Conservation (phyloP, 257 asterid genomes). For the Scutellaria minor region DNA sequence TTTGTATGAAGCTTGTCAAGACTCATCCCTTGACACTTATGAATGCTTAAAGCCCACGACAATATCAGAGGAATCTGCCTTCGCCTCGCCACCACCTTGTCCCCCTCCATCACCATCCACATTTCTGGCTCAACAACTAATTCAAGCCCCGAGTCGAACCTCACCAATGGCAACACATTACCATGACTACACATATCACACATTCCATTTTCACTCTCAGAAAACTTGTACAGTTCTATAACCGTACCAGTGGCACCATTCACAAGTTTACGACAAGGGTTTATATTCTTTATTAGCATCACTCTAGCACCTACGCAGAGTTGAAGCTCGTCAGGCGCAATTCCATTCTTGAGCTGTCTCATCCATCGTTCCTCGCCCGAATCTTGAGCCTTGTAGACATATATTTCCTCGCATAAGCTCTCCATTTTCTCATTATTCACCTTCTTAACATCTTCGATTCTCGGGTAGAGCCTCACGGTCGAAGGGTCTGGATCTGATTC, state of each 20-base stretch:
- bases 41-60: conserved; percentile 92
- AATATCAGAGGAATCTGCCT: conserved; percentile 75
- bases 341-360: conserved; percentile 59
- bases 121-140: conserved; percentile 53
- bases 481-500: conserved; percentile 77
- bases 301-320: conserved; percentile 72
- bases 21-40: conserved; percentile 88
- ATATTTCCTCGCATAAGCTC: conserved; percentile 44
- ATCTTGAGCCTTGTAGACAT: conserved; percentile 59
- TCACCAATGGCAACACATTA: conserved; percentile 64
- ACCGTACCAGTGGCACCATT: conserved; percentile 82
- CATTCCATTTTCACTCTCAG: conserved; percentile 30
- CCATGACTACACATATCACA: conserved; percentile 49
- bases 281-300: conserved; percentile 62
- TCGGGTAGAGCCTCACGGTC: conserved; percentile 71
- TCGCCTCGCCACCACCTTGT: conserved; percentile 55
- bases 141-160: conserved; percentile 66
- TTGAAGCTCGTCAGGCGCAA: conserved; percentile 60
- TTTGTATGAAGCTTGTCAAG: conserved; percentile 67
- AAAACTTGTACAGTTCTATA: conserved; percentile 35
- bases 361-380: conserved; percentile 48
- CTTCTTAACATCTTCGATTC: conserved; percentile 56
- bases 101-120: conserved; percentile 69
- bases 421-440: conserved; percentile 56
- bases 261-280: conserved; percentile 52